Conservation (phyloP, 2,329 filamentous ascomycete species). For the Fusarium falciforme region DNA sequence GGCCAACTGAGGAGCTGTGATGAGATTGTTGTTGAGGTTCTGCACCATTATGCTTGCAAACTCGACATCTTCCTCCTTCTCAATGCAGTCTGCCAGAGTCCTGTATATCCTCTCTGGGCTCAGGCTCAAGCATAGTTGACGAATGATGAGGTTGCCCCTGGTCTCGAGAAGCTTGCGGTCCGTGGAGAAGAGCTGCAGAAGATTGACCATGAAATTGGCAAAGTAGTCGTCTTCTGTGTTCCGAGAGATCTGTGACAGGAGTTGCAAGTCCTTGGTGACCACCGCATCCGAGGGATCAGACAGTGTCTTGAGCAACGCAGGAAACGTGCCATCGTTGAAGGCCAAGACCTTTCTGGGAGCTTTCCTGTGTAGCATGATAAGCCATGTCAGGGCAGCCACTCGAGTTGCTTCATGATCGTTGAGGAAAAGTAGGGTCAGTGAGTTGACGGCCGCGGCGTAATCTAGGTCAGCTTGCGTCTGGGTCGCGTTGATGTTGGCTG, state of each 20-base stretch:
- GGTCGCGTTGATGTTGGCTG: constrained; percentile 55
- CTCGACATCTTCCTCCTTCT: constrained; percentile 97
- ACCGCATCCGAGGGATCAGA: constrained; percentile 96
- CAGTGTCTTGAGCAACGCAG: constrained; percentile 92
- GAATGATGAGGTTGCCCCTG: constrained; percentile 93
- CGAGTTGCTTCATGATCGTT: constrained; percentile 97
- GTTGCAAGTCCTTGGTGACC: constrained; percentile 91
- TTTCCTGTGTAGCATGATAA: constrained; percentile 97
- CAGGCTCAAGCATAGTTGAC: constrained; percentile 91
- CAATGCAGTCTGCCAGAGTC: constrained; percentile 94
- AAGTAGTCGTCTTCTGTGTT: constrained; percentile 99
- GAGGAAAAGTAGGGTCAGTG: constrained; percentile 90
- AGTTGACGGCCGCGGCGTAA: constrained; percentile 93
- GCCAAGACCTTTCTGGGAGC: constrained; percentile 92
- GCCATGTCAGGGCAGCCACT: constrained; percentile 92
- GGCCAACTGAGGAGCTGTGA: constrained; percentile 92
- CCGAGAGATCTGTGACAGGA: constrained; percentile 94
- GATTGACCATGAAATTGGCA: constrained; percentile 96
- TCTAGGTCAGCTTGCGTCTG: constrained; percentile 80
- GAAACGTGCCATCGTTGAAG: constrained; percentile 97
- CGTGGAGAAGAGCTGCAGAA: constrained; percentile 94
- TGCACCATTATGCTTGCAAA: constrained; percentile 99
- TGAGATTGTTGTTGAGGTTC: constrained; percentile 98
- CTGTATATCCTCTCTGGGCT: constrained; percentile 96
- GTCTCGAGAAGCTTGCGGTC: constrained; percentile 92